Evolutionary conservation across 176 grass and related monocot genomes (phyloP).

Genomic region (Carex pumila): DNA sequence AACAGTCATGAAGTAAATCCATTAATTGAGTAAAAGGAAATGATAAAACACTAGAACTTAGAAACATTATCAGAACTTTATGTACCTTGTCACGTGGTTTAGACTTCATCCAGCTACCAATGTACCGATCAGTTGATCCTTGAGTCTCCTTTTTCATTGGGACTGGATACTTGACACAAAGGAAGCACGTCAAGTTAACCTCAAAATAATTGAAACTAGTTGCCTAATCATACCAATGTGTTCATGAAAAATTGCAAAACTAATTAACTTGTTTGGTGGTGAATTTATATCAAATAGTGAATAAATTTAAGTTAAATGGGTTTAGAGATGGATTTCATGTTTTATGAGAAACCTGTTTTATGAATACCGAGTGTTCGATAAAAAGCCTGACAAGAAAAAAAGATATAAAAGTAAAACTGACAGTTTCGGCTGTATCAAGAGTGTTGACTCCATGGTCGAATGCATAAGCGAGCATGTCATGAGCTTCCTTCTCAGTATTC

Average conservation of each 20-base stretch:
- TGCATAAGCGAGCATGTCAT: slow-evolving; percentile 32
- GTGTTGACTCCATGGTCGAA: slow-evolving; percentile 34
- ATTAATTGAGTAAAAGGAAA: not conserved
- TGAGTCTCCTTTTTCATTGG: slow-evolving; percentile 65
- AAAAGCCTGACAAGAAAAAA: not conserved
- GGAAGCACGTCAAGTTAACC: not conserved
- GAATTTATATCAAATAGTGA: not conserved
- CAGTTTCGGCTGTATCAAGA: slow-evolving; percentile 38
- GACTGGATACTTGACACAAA: slow-evolving; percentile 56
- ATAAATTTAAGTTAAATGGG: not conserved
- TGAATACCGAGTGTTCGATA: not conserved
- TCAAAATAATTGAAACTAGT: not conserved
- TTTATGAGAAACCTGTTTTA: not conserved
- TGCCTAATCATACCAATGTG: not conserved
- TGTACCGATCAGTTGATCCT: slow-evolving; percentile 73
- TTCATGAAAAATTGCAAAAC: no score
- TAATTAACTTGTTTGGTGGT: not conserved
- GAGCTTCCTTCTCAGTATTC: slow-evolving; percentile 48
- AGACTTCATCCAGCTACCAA: slow-evolving; percentile 82
- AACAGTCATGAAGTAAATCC: not conserved
- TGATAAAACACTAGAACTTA: not conserved
- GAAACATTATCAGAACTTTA: not conserved
- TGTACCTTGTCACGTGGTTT: slow-evolving; percentile 74
- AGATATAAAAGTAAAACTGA: slow-evolving; percentile 3
- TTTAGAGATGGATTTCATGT: not conserved